Conservation (phyloP, 2,329 filamentous ascomycete genomes). For the Lachnellula willkommii region DNA sequence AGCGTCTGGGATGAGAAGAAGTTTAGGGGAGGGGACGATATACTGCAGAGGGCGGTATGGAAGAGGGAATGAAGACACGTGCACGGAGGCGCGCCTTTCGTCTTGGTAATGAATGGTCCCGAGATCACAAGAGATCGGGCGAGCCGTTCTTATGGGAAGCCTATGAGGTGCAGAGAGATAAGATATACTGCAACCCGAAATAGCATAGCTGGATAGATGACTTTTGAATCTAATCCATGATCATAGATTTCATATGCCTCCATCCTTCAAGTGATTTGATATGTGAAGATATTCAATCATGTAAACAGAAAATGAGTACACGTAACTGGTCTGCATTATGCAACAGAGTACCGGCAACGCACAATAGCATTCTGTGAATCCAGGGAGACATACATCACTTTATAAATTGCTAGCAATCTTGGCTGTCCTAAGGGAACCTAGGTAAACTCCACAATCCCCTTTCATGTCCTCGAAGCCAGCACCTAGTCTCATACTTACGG, state of each 20-base stretch:
- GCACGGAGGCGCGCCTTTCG: constrained; percentile 7
- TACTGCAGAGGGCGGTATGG: constrained; percentile 10
- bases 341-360: too few species aligned
- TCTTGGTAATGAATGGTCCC: constrained; percentile 10
- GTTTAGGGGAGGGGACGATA: constrained; percentile 6
- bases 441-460: too few species aligned
- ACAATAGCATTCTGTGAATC: too few species aligned
- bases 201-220: constrained; percentile 10
- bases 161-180: constrained; percentile 1
- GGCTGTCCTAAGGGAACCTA: too few species aligned
- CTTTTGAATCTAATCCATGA: constrained; percentile 9
- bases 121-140: constrained; percentile 3
- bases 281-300: background rate
- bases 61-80: constrained; percentile 1
- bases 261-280: background rate
- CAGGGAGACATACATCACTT: too few species aligned
- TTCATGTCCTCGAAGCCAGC: too few species aligned
- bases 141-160: constrained; percentile 5
- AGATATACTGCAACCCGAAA: background rate
- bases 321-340: too few species aligned
- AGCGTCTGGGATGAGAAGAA: constrained; percentile 4
- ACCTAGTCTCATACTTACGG: too few species aligned
- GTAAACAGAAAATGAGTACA: too few species aligned
- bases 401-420: too few species aligned
- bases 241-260: background rate